Base-by-base conservation (phyloP, 805 yeast species). In the Kluyveromyces aestuarii region DNA sequence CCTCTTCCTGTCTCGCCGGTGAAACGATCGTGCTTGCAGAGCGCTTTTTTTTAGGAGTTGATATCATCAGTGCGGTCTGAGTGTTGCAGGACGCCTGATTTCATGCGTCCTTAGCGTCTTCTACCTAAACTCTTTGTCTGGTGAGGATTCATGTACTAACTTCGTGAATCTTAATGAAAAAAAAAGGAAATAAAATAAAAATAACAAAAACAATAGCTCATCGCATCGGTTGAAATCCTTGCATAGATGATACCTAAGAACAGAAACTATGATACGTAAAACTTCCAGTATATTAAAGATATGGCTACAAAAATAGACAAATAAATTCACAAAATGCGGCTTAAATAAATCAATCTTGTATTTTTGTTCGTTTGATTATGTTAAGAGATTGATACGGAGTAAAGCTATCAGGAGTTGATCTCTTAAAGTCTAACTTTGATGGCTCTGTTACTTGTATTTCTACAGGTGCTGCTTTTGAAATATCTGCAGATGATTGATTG, bases 1-100 rank as follows among this genome's bases (percentile, higher is more conserved):
- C 39, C 44, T 42, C 27, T 27, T 48, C 41, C 27, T 44, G 46
- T 35, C 46, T 48, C 16, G 51, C 54, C 27, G 62, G 62, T 14
- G 62, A 56, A 14, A 51, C 52, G 17, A 52, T 50, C 18, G 46
- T 37, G 45, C 57, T 51, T 14, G 57, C 58, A 27, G 54, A 42
- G 25, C 60, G 50, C 47, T 58, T 58, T 50, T 52, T 60, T 41
- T 52, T 52, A 4, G 60, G 56, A 10, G 57, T 57, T 21, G 41
- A 44, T 6, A 54, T 54, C 64, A 60, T 60, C 17, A 7, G 30
- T 21, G 8, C 10, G 14, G 19, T 6, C 9, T 7, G 35, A 30
- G 14, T 30, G 14, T 30, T 30, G 11, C 8, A 30, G 35, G 11
- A 30, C 35, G 35, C 35, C 11, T 5, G 35, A 30, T 30, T 30